A percentile compares a stretch with the other conserved stretches of the same genome.
These are phyloP conservation scores for Phaeosphaeria sp. DNA, from an alignment of 2,329 filamentous ascomycete species.

Conservation along the genomic window DNA sequence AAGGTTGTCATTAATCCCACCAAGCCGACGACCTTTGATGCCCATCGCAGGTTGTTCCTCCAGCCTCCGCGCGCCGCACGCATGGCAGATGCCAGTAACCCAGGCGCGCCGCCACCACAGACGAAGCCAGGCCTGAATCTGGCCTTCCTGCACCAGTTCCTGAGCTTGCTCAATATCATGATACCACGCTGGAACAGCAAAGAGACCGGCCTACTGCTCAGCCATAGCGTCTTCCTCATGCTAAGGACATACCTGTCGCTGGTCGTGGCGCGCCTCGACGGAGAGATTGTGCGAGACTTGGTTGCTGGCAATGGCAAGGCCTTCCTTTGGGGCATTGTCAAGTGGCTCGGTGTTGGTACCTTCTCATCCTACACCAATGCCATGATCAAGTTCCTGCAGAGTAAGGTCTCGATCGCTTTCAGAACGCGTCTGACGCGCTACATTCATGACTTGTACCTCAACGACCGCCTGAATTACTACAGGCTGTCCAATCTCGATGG, in stretches of 20 bases:
- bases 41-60: constrained; percentile 89
- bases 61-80: constrained; percentile 87
- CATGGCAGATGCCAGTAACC: constrained; percentile 67
- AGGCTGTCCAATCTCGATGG: constrained; percentile 93
- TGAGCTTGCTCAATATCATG: constrained; percentile 97
- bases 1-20: constrained; percentile 92
- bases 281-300: constrained; percentile 93
- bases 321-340: constrained; percentile 86
- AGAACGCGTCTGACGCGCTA: constrained; percentile 92
- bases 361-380: constrained; percentile 97
- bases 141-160: constrained; percentile 94
- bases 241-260: constrained; percentile 92
- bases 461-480: constrained; percentile 94
- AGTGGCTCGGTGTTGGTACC: constrained; percentile 94
- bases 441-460: constrained; percentile 95
- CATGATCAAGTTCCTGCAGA: constrained; percentile 98
- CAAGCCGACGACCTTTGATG: constrained; percentile 93
- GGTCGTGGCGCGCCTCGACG: constrained; percentile 89
- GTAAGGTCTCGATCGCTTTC: constrained; percentile 98
- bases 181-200: constrained; percentile 95
- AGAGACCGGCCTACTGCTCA: constrained; percentile 87
- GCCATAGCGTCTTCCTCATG: constrained; percentile 88
- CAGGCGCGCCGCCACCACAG: constrained; percentile 80
- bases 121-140: constrained; percentile 94
- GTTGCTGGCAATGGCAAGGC: constrained; percentile 91